These are phyloP conservation scores for Salix arbutifolia DNA, from an alignment of 345 rosid species.

Conservation along the genomic window DNA sequence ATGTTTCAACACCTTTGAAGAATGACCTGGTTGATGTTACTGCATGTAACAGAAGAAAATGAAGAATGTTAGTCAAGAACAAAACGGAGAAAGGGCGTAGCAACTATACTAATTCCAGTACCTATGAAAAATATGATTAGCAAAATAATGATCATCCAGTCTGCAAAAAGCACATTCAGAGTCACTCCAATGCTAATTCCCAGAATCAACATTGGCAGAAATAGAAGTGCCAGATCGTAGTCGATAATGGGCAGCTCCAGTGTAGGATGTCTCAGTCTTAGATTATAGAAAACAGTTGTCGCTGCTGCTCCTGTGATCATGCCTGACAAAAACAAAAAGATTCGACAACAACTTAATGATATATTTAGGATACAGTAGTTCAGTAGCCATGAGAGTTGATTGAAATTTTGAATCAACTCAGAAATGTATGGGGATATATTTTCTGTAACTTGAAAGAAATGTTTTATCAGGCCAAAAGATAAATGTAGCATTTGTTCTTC, in stretches of 20 bases:
- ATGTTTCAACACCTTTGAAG: constrained; percentile 45
- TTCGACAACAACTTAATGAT: neutral
- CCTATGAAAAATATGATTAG: constrained; percentile 44
- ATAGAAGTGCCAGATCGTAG: constrained; percentile 49
- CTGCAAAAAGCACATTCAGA: constrained; percentile 43
- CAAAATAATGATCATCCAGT: constrained; percentile 52
- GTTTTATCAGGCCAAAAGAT: neutral
- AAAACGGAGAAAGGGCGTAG: too few relatives aligned
- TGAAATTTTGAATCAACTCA: neutral
- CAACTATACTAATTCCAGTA: neutral
- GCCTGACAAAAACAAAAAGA: constrained; percentile 15
- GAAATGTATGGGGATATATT: neutral
- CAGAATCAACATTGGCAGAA: constrained; percentile 47
- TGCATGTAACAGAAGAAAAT: neutral
- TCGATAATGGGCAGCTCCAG: constrained; percentile 45
- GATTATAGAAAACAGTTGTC: constrained; percentile 38
- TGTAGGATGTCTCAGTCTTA: constrained; percentile 44
- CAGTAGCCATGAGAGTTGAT: neutral
- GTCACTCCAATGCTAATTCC: constrained; percentile 49
- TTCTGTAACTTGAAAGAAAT: neutral
- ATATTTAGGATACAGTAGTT: neutral
- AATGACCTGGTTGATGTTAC: constrained; percentile 44
- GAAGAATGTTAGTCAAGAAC: neutral
- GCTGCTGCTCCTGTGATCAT: constrained; percentile 49
- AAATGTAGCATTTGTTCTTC: neutral